Conservation (phyloP, 805 yeast genomes). For the Yamadazyma insecticola region DNA sequence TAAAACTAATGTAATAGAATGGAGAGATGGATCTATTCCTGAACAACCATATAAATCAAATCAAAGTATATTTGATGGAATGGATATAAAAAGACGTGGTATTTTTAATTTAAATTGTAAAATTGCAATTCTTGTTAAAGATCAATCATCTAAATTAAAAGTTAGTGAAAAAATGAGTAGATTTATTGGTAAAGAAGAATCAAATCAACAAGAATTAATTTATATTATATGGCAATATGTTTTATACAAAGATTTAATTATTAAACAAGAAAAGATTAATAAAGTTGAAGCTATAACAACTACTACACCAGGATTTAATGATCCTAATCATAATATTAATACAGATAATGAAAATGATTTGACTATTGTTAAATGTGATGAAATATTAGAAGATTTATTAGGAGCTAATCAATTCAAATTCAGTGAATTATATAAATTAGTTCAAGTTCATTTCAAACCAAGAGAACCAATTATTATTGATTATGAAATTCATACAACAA, state of each 20-base stretch:
- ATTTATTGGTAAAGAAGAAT: conserved; percentile 70
- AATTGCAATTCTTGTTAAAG: conserved; percentile 71
- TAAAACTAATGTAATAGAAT: conserved; percentile 60
- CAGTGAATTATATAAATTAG: conserved; percentile 65
- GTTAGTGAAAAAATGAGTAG: conserved; percentile 62
- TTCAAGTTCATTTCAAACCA: conserved; percentile 70
- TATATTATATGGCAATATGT: conserved; percentile 78
- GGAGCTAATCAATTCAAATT: conserved; percentile 55
- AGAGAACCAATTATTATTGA: conserved; percentile 74
- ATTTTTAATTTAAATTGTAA: conserved; percentile 49
- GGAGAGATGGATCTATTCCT: conserved; percentile 81
- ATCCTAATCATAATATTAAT: conserved; percentile 14
- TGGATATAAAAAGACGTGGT: conserved; percentile 83
- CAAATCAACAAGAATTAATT: conserved; percentile 81
- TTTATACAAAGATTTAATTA: conserved; percentile 56
- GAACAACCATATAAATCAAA: conserved; percentile 5
- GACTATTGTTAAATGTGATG: conserved; percentile 38
- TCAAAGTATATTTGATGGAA: conserved; percentile 63
- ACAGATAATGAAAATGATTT: conserved; percentile 24
- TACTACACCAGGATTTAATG: conserved; percentile 12
- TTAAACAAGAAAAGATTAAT: conserved; percentile 22
- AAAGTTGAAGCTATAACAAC: conserved; percentile 37
- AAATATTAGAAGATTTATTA: conserved; percentile 40
- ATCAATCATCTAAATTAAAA: conserved; percentile 61
- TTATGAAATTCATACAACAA: conserved; percentile 72